Evolutionary conservation across 1,284 basidiomycete genomes (phyloP).

Genomic region (Leccinum griseonigrum): DNA sequence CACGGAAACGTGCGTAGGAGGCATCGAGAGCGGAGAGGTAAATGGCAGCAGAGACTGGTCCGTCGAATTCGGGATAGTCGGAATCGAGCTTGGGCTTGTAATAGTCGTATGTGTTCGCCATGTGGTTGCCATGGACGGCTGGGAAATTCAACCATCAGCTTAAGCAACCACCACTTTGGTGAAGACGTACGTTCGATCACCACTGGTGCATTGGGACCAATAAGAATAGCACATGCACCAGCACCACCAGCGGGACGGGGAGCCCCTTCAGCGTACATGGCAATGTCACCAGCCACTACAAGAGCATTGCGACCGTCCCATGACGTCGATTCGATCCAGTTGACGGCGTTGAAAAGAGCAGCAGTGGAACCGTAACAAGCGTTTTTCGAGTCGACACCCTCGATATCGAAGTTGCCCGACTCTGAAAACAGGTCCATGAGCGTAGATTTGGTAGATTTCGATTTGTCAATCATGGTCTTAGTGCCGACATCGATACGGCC

Average conservation of each 20-base stretch:
- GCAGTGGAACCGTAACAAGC: conserved; percentile 99
- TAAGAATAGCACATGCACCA: conserved; percentile 91
- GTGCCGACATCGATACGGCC: conserved; percentile 98
- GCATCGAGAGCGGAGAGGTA: conserved; percentile 94
- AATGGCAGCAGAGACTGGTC: conserved; percentile 94
- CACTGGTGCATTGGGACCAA: conserved; percentile 93
- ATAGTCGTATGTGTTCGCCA: conserved; percentile 98
- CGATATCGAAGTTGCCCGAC: conserved; percentile 94
- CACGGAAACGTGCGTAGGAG: conserved; percentile 84
- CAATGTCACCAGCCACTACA: conserved; percentile 96
- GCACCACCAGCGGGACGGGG: conserved; percentile 95
- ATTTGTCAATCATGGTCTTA: conserved; percentile 99
- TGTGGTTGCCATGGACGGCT: conserved; percentile 97
- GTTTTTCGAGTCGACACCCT: conserved; percentile 99
- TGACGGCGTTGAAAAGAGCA: conserved; percentile 95
- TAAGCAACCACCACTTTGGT: not conserved
- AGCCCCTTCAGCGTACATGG: conserved; percentile 84
- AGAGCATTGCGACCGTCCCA: conserved; percentile 99
- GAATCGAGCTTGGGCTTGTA: conserved; percentile 94
- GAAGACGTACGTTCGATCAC: conserved; percentile 86
- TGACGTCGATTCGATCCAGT: conserved; percentile 96
- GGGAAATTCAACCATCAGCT: conserved; percentile 19
- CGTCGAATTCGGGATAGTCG: conserved; percentile 97
- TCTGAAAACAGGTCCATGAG: conserved; percentile 96
- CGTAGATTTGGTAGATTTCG: conserved; percentile 97